A percentile compares a stretch with the other conserved stretches of the same genome.
Conservation (phyloP, 768 basidiomycete species). For the Amanita rubescens region DNA sequence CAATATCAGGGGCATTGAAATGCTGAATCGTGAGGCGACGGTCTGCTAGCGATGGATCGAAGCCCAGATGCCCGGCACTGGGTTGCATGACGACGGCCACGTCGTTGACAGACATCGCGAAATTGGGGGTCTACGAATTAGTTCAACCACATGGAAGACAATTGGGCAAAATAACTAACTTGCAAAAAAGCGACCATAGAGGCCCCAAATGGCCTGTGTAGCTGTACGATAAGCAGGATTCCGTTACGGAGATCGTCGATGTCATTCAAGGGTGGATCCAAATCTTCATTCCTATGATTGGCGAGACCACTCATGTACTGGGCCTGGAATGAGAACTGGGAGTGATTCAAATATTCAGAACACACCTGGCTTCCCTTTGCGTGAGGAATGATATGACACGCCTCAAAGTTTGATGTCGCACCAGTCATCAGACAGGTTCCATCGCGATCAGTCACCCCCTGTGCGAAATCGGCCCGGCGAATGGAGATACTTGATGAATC, state of each 20-base stretch:
- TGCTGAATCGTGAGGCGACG: conserved; percentile 6
- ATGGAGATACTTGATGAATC: conserved; percentile 1
- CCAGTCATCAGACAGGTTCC: conserved; percentile 13
- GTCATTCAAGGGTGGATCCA: conserved; percentile 14
- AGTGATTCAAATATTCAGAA: conserved; percentile 2
- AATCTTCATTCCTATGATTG: conserved; percentile 12
- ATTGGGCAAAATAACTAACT: conserved; percentile 12
- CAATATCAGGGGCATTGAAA: conserved; percentile 8
- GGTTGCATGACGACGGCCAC: conserved; percentile 14
- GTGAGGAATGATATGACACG: conserved; percentile 15
- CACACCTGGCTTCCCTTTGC: conserved; percentile 15
- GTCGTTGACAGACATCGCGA: conserved; percentile 13
- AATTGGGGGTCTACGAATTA: conserved; percentile 15
- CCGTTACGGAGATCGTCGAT: conserved; percentile 17
- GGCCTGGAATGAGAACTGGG: background rate
- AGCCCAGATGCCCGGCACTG: conserved; percentile 3
- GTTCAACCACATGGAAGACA: conserved; percentile 8
- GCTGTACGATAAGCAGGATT: background rate
- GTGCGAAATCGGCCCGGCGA: conserved; percentile 9
- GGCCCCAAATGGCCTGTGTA: conserved; percentile 11
- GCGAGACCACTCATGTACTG: conserved; percentile 14
- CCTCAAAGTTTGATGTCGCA: conserved; percentile 5
- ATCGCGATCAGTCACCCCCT: conserved; percentile 11
- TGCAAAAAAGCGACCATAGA: conserved; percentile 16
- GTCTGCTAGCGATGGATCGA: background rate